These are phyloP conservation scores for Candida qinlingensis DNA, from an alignment of 805 yeast species.

Conservation along the genomic window DNA sequence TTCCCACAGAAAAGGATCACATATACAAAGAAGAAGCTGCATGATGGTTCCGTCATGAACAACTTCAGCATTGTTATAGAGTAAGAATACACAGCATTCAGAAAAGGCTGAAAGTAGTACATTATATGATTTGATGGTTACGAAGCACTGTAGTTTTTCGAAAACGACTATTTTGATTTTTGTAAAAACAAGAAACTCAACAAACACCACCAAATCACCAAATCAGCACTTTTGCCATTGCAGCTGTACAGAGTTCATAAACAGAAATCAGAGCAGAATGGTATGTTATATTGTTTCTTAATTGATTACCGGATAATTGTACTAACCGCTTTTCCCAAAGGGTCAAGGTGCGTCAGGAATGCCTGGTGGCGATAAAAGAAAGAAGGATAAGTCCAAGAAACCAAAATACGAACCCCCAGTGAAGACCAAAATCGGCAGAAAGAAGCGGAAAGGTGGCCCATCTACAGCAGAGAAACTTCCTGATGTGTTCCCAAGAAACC, in stretches of 20 bases:
- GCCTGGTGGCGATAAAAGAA: slow-evolving; percentile 43
- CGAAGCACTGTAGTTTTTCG: too few species aligned
- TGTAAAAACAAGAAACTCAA: neutral
- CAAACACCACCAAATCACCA: neutral
- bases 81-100: slow-evolving; percentile 3
- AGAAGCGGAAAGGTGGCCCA: slow-evolving; percentile 86
- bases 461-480: slow-evolving; percentile 84
- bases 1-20: neutral
- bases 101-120: too few species aligned
- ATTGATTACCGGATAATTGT: neutral
- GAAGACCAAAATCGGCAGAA: slow-evolving; percentile 87
- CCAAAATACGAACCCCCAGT: slow-evolving; percentile 99
- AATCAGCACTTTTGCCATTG: neutral
- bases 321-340: slow-evolving; percentile 21
- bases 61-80: slow-evolving; percentile 55
- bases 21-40: slow-evolving; percentile 42
- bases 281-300: neutral
- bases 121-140: neutral
- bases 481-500: slow-evolving; percentile 81
- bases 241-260: too few species aligned
- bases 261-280: neutral
- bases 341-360: slow-evolving; percentile 55
- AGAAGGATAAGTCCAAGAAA: slow-evolving; percentile 71
- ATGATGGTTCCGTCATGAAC: slow-evolving; percentile 56
- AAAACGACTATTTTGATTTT: neutral